phyloP scores from a whole-genome alignment of 495 filamentous ascomycete species.

The Lentithecium fluviatile region DNA sequence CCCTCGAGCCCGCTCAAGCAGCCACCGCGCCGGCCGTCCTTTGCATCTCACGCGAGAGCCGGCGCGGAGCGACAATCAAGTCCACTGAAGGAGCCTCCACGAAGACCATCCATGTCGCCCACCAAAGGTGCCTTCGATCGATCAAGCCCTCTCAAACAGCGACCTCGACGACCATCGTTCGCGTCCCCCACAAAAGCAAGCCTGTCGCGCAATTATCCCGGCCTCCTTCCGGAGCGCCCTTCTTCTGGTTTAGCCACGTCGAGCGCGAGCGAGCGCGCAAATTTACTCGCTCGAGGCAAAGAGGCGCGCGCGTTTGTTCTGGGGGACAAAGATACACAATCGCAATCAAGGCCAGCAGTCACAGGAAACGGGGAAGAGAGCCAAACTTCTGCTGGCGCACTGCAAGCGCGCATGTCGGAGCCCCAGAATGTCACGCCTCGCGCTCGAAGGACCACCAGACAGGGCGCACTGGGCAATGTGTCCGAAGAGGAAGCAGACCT shows the following conservation, averaged over 20 bases:
- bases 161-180: conserved; percentile 35
- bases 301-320: conserved; percentile 20
- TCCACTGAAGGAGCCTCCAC: conserved; percentile 14
- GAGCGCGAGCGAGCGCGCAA: conserved; percentile 12
- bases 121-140: neutral
- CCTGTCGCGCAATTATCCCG: conserved; percentile 37
- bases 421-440: conserved; percentile 12
- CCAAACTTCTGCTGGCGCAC: conserved; percentile 8
- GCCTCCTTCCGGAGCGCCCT: conserved; percentile 20
- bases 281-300: conserved; percentile 19
- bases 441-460: neutral
- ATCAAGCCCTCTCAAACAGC: conserved; percentile 20
- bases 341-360: neutral
- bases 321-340: neutral
- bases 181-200: conserved; percentile 39
- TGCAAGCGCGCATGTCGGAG: neutral
- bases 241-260: conserved; percentile 7
- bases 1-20: conserved; percentile 5
- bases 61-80: conserved; percentile 9
- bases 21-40: conserved; percentile 23
- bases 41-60: conserved; percentile 28
- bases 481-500: conserved; percentile 32
- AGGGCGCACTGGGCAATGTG: neutral
- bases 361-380: neutral
- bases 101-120: conserved; percentile 12